A percentile compares a stretch with the other conserved stretches of the same genome.
Evolutionary conservation across 495 filamentous ascomycete species (phyloP).

Genomic region (Aspergillus heteromorphus): DNA sequence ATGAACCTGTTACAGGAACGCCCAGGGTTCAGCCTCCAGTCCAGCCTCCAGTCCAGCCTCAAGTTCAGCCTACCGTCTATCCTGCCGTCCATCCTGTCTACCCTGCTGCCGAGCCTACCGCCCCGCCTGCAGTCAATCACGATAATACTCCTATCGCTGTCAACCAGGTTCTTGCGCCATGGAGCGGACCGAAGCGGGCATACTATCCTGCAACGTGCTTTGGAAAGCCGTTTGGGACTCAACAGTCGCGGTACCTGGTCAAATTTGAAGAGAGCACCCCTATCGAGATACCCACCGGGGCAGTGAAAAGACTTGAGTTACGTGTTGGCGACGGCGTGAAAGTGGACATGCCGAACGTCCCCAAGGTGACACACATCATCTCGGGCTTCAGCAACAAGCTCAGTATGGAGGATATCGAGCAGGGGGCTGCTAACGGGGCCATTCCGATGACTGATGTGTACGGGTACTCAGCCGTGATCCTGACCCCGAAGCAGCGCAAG

Average conservation of each 20-base stretch:
- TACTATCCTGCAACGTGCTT: conserved; percentile 50
- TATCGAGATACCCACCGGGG: conserved; percentile 36
- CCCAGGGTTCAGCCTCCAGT: not conserved
- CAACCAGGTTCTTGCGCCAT: conserved; percentile 47
- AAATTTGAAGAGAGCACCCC: conserved; percentile 43
- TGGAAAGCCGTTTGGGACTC: conserved; percentile 33
- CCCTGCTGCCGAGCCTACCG: not conserved
- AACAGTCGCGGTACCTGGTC: conserved; percentile 37
- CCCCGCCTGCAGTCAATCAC: not conserved
- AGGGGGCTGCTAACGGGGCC: conserved; percentile 20
- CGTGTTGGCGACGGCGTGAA: conserved; percentile 47
- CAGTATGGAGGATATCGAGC: conserved; percentile 27
- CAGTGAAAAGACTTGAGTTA: conserved; percentile 45
- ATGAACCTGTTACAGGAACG: not conserved
- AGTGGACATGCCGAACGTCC: conserved; percentile 42
- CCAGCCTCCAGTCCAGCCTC: not conserved
- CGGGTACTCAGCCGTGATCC: conserved; percentile 37
- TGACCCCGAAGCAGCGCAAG: conserved; percentile 44
- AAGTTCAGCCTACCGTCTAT: not conserved
- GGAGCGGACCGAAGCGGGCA: conserved; percentile 43
- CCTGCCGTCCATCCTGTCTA: not conserved
- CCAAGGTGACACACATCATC: conserved; percentile 43
- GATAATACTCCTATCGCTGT: conserved; percentile 25
- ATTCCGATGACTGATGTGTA: conserved; percentile 42
- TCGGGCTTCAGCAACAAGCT: conserved; percentile 39